Percentiles rank a stretch among this genome's conserved stretches.
Evolutionary conservation across 768 basidiomycete genomes (phyloP).

Genomic region (Lactarius deliciosus): DNA sequence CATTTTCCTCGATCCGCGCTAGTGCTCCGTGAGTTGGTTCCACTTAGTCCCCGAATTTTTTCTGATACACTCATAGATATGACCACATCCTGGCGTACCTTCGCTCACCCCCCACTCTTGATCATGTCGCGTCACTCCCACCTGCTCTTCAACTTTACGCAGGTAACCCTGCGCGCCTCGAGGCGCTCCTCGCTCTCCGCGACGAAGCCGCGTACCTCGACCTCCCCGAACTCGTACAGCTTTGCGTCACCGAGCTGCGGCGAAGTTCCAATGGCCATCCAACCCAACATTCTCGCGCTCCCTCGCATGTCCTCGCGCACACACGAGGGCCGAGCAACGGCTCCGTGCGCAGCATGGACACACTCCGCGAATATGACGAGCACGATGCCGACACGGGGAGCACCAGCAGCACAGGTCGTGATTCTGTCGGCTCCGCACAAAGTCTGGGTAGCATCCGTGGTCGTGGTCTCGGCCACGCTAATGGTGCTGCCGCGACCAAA

Average conservation of each 20-base stretch:
- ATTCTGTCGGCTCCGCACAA: constrained; percentile 24
- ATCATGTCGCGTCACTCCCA: constrained; percentile 55
- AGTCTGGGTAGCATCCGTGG: constrained; percentile 17
- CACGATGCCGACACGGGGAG: constrained; percentile 25
- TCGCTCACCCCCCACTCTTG: constrained; percentile 52
- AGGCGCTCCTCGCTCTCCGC: constrained; percentile 68
- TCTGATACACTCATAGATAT: constrained; percentile 48
- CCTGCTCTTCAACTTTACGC: constrained; percentile 51
- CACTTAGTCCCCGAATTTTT: constrained; percentile 5
- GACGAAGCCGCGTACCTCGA: constrained; percentile 80
- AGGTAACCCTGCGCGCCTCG: constrained; percentile 45
- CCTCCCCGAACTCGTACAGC: constrained; percentile 58
- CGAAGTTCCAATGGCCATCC: constrained; percentile 38
- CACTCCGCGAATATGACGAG: constrained; percentile 56
- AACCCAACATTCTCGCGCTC: constrained; percentile 7
- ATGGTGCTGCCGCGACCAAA: not conserved
- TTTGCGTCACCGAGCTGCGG: constrained; percentile 71
- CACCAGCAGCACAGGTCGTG: constrained; percentile 26
- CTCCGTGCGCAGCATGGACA: constrained; percentile 60
- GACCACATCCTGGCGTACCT: constrained; percentile 69
- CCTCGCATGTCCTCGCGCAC: constrained; percentile 36
- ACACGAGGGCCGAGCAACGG: constrained; percentile 49
- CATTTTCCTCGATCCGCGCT: constrained; percentile 76
- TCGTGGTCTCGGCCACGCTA: constrained; percentile 8
- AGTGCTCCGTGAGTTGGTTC: constrained; percentile 65